Conservation (phyloP, 2,329 filamentous ascomycete genomes). For the Ilyonectria destructans region DNA sequence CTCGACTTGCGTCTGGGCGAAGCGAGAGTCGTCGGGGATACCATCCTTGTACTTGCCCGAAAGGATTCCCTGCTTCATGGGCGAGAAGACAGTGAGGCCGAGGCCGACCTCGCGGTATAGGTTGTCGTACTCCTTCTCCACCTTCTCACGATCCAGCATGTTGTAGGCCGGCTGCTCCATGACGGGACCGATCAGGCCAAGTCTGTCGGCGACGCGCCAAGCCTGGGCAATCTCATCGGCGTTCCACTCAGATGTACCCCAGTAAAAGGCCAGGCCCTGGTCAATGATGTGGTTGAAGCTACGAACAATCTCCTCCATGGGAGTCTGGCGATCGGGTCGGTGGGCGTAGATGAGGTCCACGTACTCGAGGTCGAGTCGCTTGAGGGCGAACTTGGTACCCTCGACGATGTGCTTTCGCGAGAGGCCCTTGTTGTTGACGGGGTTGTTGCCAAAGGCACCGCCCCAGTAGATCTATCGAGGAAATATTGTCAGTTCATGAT, state of each 20-base stretch:
- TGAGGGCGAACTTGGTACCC: slow-evolving; percentile 73
- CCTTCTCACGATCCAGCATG: slow-evolving; percentile 73
- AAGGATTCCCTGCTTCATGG: slow-evolving; percentile 71
- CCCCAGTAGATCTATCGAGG: slow-evolving; percentile 76
- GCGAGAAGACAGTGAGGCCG: slow-evolving; percentile 76
- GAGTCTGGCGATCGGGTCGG: slow-evolving; percentile 77
- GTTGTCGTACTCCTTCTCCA: slow-evolving; percentile 75
- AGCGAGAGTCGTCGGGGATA: slow-evolving; percentile 72
- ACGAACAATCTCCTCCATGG: slow-evolving; percentile 80
- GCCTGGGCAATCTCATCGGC: slow-evolving; percentile 77
- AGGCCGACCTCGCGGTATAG: slow-evolving; percentile 74
- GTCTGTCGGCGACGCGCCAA: slow-evolving; percentile 72
- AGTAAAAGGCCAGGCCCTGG: slow-evolving; percentile 79
- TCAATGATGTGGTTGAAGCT: slow-evolving; percentile 81
- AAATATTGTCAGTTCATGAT: slow-evolving; percentile 8
- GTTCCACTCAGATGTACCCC: slow-evolving; percentile 80
- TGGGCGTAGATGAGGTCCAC: slow-evolving; percentile 81
- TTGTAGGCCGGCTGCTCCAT: slow-evolving; percentile 81
- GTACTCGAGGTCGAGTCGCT: slow-evolving; percentile 72
- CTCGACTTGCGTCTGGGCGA: slow-evolving; percentile 69
- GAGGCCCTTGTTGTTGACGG: slow-evolving; percentile 78
- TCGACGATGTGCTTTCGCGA: slow-evolving; percentile 81
- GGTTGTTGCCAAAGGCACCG: slow-evolving; percentile 71
- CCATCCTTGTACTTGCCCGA: slow-evolving; percentile 79
- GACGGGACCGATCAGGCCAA: slow-evolving; percentile 74